Evolutionary conservation across 140 eudicot genomes (phyloP), one percentile per base, ranked within the genome.

Genomic region (Anethum foeniculum): DNA sequence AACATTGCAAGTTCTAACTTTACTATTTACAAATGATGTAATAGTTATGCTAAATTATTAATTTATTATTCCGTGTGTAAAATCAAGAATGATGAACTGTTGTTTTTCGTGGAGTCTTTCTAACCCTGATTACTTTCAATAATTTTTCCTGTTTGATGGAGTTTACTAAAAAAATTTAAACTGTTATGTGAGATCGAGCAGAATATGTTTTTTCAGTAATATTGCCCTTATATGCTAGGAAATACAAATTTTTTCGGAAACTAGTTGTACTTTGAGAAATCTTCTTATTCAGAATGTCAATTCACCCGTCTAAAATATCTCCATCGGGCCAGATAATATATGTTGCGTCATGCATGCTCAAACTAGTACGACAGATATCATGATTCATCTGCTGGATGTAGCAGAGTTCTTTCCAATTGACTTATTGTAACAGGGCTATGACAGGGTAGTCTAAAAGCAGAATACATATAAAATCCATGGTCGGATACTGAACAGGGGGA

Each of bases 371-470:
- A 1, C n/a, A 15, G 11, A 68, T 13, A 3, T 68, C 46, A 28
- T 68, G 47, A 23, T 82, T 78, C 80, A 38, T 39, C 48, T 79
- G 79, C 77, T 38, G 77, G 68, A 76, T 41, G 47, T 64, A 28
- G 56, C 46, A 78, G 81, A 72, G 67, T 72, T 82, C 80, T 81
- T 73, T 85, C 80, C 81, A 12, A 58, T 84, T 82, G 85, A 84
- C 96, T 91, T 92, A 93, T 80, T 84, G 88, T 73, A 86, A 83
- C 95, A 89, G 90, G 95, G 80, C 25, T 91, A 34, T 93, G 88
- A 77, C 97, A 94, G 98, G 97, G 90, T 78, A 89, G 86, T 86
- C 82, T 94, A 71, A 94, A 82, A 81, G 99, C 99, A 68, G 99
- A 88, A 82, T 97, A 94, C 85, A 94, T 94, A 80, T 87, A 92